Conservation (phyloP, 2,329 filamentous ascomycete species). For the Aaosphaeria pasadenensis region DNA sequence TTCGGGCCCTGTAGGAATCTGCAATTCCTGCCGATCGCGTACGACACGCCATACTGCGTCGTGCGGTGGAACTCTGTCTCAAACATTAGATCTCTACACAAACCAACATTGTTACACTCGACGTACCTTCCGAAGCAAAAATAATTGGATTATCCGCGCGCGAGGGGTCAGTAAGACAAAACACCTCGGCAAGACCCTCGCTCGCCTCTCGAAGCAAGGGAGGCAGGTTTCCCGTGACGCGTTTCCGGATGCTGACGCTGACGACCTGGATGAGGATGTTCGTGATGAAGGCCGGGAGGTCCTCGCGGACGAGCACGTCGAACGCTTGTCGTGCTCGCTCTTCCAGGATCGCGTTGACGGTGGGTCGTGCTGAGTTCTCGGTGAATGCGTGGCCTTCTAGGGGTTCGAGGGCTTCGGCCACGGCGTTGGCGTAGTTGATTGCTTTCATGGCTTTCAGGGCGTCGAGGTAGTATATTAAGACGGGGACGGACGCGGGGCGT, state of each 20-base stretch:
- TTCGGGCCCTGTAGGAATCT: conserved; percentile 74
- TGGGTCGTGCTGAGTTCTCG: conserved; percentile 47
- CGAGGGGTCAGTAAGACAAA: conserved; percentile 73
- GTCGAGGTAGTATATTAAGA: conserved; percentile 70
- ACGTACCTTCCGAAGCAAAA: conserved; percentile 68
- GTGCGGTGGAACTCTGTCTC: conserved; percentile 69
- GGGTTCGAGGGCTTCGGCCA: conserved; percentile 59
- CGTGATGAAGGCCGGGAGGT: conserved; percentile 70
- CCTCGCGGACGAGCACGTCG: conserved; percentile 61
- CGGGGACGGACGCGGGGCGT: conserved; percentile 60
- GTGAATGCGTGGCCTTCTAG: conserved; percentile 58
- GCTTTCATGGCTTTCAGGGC: conserved; percentile 68
- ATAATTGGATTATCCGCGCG: conserved; percentile 72
- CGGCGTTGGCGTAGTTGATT: conserved; percentile 68
- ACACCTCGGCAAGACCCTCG: conserved; percentile 73
- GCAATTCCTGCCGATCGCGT: conserved; percentile 73
- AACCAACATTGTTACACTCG: not conserved
- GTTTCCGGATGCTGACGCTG: conserved; percentile 64
- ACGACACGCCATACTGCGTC: conserved; percentile 71
- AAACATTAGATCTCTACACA: conserved; percentile 7
- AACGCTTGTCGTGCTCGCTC: conserved; percentile 65
- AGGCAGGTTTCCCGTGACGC: conserved; percentile 66
- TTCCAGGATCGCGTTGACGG: conserved; percentile 58
- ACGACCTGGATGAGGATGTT: conserved; percentile 67
- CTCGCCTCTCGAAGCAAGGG: conserved; percentile 64